Percentiles rank a stretch among this genome's conserved stretches.
Conservation (phyloP, 305 asterid species). For the Solanum aculeatissimum region DNA sequence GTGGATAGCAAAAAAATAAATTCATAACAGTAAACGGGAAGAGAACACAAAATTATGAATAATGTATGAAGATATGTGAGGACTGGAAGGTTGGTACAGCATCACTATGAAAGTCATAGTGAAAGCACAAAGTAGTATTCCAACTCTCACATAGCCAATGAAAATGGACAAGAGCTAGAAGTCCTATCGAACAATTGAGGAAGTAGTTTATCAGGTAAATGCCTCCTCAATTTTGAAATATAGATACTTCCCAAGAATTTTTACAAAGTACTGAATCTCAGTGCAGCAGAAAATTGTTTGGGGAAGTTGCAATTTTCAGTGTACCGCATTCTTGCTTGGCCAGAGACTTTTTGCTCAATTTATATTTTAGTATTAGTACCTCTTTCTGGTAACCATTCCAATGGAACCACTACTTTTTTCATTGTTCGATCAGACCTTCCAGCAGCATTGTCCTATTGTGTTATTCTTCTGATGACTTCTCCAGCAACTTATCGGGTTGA, state of each 20-base stretch:
- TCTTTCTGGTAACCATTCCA: neutral
- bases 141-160: neutral
- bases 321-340: neutral
- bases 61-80: neutral
- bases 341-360: neutral
- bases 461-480: neutral
- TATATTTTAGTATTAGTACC: neutral
- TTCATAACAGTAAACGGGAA: neutral
- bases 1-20: neutral
- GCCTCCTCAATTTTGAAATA: neutral
- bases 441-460: neutral
- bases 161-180: neutral
- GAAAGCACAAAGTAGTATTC: neutral
- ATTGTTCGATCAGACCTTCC: neutral
- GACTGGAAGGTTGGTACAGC: neutral
- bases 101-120: neutral
- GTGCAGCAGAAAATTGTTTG: neutral
- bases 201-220: neutral
- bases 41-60: neutral
- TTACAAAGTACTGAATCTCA: neutral
- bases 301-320: neutral
- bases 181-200: neutral
- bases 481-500: neutral
- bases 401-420: neutral
- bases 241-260: neutral